Evolutionary conservation across 257 asterid species (phyloP).

Genomic region (Nemophila menziesii): DNA sequence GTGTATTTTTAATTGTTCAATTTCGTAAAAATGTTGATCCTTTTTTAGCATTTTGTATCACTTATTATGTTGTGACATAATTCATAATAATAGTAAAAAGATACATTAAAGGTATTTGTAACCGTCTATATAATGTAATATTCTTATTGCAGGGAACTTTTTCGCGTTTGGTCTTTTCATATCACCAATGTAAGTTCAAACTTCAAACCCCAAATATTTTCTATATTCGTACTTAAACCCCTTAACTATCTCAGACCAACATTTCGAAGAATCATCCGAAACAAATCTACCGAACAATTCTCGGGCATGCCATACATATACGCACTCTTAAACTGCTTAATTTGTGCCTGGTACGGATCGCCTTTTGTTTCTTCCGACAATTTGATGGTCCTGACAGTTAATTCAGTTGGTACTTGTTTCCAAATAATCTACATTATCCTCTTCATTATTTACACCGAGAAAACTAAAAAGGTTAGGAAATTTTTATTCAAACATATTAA

Average conservation of each 20-base stretch:
- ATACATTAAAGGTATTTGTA: too few species aligned
- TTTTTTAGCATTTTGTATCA: too few species aligned
- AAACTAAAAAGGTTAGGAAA: constrained; percentile 26
- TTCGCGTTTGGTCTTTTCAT: constrained; percentile 54
- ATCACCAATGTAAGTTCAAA: constrained; percentile 48
- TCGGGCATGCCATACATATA: constrained; percentile 54
- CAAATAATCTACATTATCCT: constrained; percentile 35
- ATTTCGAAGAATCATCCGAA: constrained; percentile 45
- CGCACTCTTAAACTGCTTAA: constrained; percentile 49
- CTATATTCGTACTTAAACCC: neutral
- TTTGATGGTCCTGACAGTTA: constrained; percentile 44
- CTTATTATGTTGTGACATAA: too few species aligned
- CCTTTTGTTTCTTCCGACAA: constrained; percentile 46
- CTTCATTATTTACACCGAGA: constrained; percentile 36
- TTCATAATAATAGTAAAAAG: too few species aligned
- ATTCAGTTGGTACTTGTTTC: constrained; percentile 44
- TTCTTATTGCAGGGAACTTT: constrained; percentile 40
- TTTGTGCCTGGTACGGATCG: constrained; percentile 62
- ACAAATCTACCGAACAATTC: constrained; percentile 49
- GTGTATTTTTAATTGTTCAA: too few species aligned
- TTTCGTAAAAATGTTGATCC: too few species aligned
- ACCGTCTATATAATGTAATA: neutral
- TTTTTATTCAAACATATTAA: neutral
- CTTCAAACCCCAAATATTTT: neutral
- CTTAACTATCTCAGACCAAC: constrained; percentile 34